Percentiles rank a stretch among this genome's conserved stretches.
phyloP scores from a whole-genome alignment of 805 yeast genomes.

The Metahyphopichia silvanorum region DNA sequence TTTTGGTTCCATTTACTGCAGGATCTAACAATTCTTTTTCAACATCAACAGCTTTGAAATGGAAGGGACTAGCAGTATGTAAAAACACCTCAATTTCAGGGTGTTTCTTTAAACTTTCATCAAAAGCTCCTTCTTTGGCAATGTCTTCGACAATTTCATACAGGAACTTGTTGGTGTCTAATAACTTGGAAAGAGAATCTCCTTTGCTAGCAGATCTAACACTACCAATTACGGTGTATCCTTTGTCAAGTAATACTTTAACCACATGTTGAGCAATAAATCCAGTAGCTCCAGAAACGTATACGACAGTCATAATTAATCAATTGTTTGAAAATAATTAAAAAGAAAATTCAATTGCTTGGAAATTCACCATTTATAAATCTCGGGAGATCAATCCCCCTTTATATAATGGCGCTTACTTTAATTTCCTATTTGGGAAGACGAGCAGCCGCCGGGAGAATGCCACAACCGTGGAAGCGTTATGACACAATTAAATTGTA shows the following conservation, averaged over 20 bases:
- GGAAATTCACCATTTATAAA: not conserved
- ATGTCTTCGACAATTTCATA: slow-evolving; percentile 50
- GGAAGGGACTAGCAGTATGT: slow-evolving; percentile 63
- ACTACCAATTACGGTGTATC: slow-evolving; percentile 49
- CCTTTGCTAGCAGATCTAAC: slow-evolving; percentile 46
- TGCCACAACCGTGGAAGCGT: no score
- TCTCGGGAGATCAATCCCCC: not conserved
- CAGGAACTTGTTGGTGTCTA: slow-evolving; percentile 30
- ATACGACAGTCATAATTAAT: slow-evolving; percentile 21
- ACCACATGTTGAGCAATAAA: slow-evolving; percentile 52
- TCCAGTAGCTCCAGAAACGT: slow-evolving; percentile 56
- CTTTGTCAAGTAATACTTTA: slow-evolving; percentile 33
- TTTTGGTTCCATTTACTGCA: slow-evolving; percentile 53
- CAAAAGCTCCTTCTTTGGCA: slow-evolving; percentile 43
- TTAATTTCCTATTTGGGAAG: no score
- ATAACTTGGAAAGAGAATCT: slow-evolving; percentile 20
- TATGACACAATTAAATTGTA: no score
- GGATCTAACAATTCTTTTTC: slow-evolving; percentile 54
- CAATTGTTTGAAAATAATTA: no score
- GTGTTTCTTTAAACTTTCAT: slow-evolving; percentile 40
- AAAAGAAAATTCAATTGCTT: not conserved
- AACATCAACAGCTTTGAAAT: slow-evolving; percentile 39
- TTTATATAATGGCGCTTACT: no score
- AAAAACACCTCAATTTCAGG: slow-evolving; percentile 52
- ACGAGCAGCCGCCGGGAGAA: no score